A percentile compares a stretch with the other conserved stretches of the same genome.
phyloP scores from a whole-genome alignment of 192 early-diverging fungal species.

The Powellomyces hirtus region DNA sequence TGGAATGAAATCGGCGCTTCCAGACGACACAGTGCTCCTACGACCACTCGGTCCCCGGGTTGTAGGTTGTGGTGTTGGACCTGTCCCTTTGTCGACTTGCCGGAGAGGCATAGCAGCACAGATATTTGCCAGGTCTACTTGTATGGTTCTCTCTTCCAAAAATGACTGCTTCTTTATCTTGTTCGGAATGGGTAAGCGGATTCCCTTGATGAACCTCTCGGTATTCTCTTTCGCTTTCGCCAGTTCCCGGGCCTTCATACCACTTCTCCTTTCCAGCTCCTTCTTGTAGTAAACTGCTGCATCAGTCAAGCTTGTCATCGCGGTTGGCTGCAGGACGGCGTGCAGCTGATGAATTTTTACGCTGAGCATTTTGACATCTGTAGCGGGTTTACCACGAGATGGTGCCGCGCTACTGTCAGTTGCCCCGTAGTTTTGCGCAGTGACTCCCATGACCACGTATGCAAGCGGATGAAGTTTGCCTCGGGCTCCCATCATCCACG shows the following conservation, averaged over 20 bases:
- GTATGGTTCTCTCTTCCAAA: constrained; percentile 51
- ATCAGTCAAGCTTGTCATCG: constrained; percentile 62
- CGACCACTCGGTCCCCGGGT: background rate
- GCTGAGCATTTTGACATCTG: constrained; percentile 37
- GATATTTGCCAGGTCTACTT: constrained; percentile 53
- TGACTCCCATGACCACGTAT: constrained; percentile 63
- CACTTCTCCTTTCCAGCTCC: constrained; percentile 60
- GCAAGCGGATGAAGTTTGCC: constrained; percentile 54
- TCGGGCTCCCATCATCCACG: constrained; percentile 1
- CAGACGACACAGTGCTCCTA: constrained; percentile 3
- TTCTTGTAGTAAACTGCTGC: constrained; percentile 64
- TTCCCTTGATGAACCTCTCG: constrained; percentile 59
- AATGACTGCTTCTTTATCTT: constrained; percentile 54
- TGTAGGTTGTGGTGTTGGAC: background rate
- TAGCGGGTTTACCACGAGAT: background rate
- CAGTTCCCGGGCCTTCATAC: constrained; percentile 55
- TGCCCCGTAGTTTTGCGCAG: constrained; percentile 53
- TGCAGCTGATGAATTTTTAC: constrained; percentile 61
- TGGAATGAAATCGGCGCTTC: constrained; percentile 15
- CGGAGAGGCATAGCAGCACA: constrained; percentile 62
- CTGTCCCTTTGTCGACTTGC: background rate
- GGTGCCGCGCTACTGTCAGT: background rate
- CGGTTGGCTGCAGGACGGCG: constrained; percentile 71
- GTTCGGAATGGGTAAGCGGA: constrained; percentile 54
- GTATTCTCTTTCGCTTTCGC: constrained; percentile 64